Conservation (phyloP, 2,329 filamentous ascomycete genomes). For the Sporothrix brasiliensis region DNA sequence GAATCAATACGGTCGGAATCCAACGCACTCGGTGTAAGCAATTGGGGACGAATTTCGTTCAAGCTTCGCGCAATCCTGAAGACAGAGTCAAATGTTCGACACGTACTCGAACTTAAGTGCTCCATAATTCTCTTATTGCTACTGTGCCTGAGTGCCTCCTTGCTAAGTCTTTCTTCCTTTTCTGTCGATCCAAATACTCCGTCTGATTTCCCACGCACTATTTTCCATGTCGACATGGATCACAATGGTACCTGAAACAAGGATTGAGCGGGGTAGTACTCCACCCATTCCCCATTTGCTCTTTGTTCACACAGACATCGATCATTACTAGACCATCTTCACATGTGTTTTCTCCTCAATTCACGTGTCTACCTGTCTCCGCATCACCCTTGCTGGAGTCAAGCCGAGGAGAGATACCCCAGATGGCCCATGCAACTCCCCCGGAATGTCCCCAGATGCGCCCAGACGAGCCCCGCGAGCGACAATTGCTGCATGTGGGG, state of each 20-base stretch:
- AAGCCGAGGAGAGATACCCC: conserved; percentile 1
- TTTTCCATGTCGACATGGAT: background rate
- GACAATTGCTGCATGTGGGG: background rate
- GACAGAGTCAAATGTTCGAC: too few relatives aligned
- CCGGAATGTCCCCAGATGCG: background rate
- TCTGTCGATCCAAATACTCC: conserved; percentile 15
- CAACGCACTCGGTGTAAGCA: too few relatives aligned
- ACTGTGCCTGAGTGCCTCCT: too few relatives aligned
- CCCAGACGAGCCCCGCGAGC: background rate
- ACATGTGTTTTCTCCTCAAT: conserved; percentile 18
- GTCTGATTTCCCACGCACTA: conserved; percentile 14
- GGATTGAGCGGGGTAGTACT: conserved; percentile 2
- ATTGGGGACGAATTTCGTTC: too few relatives aligned
- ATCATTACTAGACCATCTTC: background rate
- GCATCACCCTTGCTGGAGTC: background rate
- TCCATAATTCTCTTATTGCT: too few relatives aligned
- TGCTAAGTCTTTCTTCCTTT: background rate
- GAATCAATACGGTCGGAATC: too few relatives aligned
- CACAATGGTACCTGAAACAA: conserved; percentile 6
- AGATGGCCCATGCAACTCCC: background rate
- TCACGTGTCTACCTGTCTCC: background rate
- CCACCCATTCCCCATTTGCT: background rate
- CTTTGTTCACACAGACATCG: too few relatives aligned
- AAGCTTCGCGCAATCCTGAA: too few relatives aligned
- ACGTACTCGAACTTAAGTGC: too few relatives aligned